Base-by-base conservation (phyloP, 345 rosid genomes). In the Sonneratia caseolaris region DNA sequence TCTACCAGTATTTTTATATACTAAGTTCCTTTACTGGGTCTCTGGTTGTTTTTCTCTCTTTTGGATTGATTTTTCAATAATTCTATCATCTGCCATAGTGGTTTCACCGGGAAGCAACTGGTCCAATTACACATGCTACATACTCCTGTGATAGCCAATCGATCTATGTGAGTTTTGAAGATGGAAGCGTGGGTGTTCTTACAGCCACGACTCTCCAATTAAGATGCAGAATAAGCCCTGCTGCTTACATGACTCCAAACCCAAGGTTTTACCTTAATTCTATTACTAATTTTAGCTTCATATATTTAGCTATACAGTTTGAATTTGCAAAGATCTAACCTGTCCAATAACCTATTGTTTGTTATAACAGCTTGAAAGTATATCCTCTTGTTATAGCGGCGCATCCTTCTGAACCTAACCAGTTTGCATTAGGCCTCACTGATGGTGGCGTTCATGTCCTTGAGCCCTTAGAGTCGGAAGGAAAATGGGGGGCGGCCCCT, bases 401-500 rank as follows among this genome's bases (percentile, higher is more conserved):
- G 37, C 90, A 92, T 76, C 92, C 96, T 36, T 74, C 83, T 0
- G 86, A 88, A 66, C 83, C 96, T 1, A 85, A 87, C 80, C 96
- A 90, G 78, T 85, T 92, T 78, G 98, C 92, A 3, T 77, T 92
- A 70, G 96, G 96, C 36, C 85, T 90, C 15, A 85, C 85, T 3
- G 88, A 92, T 18, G 96, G 96, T 4, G 85, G 86, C 37, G 88
- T 92, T 19, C 79, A 80, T 68, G 81, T 92, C 16, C 78, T 88
- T 5, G 98, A 90, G 76, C 98, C 98, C 64, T 72, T 71, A 59
- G 91, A 92, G 78, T 71, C 89, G 3, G 90, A 90, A 80, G 91
- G 93, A 11, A 86, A 84, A 80, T 92, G 98, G 96, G 98, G 98
- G 48, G 85, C 85, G 67, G 75, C 91, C 42, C 92, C 98, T 74